Percentiles rank a stretch among this genome's conserved stretches.
Conservation (phyloP, 352 stramenopile species). For the Globisporangium yorkense region DNA sequence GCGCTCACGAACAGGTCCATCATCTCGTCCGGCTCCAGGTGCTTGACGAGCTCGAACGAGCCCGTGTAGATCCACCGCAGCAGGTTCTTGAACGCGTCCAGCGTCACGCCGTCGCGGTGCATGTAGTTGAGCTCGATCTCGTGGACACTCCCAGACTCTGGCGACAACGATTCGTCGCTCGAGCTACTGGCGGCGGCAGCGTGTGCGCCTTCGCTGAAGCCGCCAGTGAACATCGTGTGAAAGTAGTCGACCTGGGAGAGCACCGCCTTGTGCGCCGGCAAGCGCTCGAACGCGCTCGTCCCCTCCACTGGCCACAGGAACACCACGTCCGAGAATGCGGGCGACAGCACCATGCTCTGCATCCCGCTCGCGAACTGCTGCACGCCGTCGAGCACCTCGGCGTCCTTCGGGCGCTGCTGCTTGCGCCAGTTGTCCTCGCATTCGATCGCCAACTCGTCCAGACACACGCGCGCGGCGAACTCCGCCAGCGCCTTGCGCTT, state of each 20-base stretch:
- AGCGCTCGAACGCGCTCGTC: constrained; percentile 17
- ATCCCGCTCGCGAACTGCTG: constrained; percentile 55
- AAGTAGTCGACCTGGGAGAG: constrained; percentile 80
- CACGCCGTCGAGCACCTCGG: constrained; percentile 15
- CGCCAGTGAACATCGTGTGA: constrained; percentile 74
- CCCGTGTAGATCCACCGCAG: constrained; percentile 74
- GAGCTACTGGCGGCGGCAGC: neutral
- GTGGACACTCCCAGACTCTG: constrained; percentile 13
- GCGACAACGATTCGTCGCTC: no score
- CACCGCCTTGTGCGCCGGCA: constrained; percentile 67
- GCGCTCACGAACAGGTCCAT: constrained; percentile 73
- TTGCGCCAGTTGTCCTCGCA: constrained; percentile 60
- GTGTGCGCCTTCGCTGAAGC: constrained; percentile 61
- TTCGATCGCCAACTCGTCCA: constrained; percentile 34
- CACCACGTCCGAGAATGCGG: constrained; percentile 53
- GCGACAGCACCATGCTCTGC: constrained; percentile 33
- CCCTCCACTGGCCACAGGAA: constrained; percentile 56
- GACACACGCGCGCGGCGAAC: constrained; percentile 50
- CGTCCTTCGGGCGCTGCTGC: neutral
- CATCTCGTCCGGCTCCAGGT: constrained; percentile 45
- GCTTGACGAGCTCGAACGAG: constrained; percentile 37
- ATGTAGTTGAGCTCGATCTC: constrained; percentile 67
- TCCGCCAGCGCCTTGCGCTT: constrained; percentile 46
- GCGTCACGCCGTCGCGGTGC: constrained; percentile 62
- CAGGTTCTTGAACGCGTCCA: constrained; percentile 52